These are phyloP conservation scores for Saccharomyces hybrid DNA, from an alignment of 1,139 yeast species.

Conservation along the genomic window DNA sequence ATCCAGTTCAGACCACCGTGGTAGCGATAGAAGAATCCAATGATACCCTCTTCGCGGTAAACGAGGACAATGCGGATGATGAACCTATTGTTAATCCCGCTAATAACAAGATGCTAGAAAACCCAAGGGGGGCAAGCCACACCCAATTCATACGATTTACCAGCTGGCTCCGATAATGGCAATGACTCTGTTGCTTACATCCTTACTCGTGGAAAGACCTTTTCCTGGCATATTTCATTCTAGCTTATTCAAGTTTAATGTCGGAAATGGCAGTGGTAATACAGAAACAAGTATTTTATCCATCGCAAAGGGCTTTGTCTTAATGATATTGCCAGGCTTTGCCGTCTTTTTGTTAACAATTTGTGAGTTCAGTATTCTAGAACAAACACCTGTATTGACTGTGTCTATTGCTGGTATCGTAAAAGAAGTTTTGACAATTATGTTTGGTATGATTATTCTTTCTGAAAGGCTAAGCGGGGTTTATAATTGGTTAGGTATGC, in stretches of 20 bases:
- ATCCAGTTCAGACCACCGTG: constrained; percentile 4
- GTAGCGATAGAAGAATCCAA: neutral
- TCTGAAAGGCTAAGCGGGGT: constrained; percentile 58
- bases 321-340: constrained; percentile 73
- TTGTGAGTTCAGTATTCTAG: constrained; percentile 76
- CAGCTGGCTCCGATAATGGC: constrained; percentile 84
- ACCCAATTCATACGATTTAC: constrained; percentile 77
- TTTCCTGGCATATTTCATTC: constrained; percentile 22
- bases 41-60: neutral
- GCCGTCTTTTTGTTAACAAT: constrained; percentile 86
- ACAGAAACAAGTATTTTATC: constrained; percentile 26
- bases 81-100: neutral
- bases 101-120: neutral
- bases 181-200: constrained; percentile 44
- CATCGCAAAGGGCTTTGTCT: constrained; percentile 39
- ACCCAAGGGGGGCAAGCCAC: constrained; percentile 31
- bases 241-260: constrained; percentile 16
- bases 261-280: constrained; percentile 2
- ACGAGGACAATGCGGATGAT: neutral
- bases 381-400: constrained; percentile 78
- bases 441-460: constrained; percentile 61
- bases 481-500: constrained; percentile 67
- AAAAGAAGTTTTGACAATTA: constrained; percentile 79
- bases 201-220: constrained; percentile 28
- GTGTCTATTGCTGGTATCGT: constrained; percentile 86